Evolutionary conservation across 805 yeast species (phyloP).

Genomic region (Jamesozyma piceae): DNA sequence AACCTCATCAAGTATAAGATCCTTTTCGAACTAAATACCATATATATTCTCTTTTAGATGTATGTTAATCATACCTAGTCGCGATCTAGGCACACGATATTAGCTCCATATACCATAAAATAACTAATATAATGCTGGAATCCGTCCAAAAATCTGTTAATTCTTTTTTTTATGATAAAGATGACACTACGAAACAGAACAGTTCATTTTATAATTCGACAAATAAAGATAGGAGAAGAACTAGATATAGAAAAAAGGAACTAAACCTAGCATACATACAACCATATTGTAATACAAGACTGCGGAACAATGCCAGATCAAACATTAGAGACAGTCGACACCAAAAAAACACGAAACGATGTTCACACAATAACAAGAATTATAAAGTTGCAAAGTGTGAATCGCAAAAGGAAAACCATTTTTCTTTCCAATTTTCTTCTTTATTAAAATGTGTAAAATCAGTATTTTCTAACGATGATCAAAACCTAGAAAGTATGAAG

Average conservation of each 20-base stretch:
- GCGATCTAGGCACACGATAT: no score
- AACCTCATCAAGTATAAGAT: no score
- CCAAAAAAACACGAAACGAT: not conserved
- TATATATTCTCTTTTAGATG: no score
- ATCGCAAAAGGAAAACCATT: not conserved
- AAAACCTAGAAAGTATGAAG: constrained; percentile 16
- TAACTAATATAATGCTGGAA: not conserved
- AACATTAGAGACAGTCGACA: not conserved
- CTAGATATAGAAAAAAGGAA: not conserved
- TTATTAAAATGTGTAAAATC: constrained; percentile 1
- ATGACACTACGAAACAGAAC: not conserved
- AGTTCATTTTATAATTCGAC: not conserved
- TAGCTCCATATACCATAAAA: no score
- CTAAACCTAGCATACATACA: not conserved
- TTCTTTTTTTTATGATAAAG: not conserved
- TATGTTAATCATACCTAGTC: no score
- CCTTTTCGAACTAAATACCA: no score
- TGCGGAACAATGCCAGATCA: not conserved
- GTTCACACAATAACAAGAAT: not conserved
- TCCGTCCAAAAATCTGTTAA: not conserved
- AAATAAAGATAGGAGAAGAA: not conserved
- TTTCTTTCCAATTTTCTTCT: not conserved
- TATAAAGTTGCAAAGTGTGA: not conserved
- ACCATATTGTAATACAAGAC: not conserved
- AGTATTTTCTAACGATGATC: constrained; percentile 16